Evolutionary conservation across 2,329 filamentous ascomycete genomes (phyloP).

Genomic region (Sarocladium brachiariae): DNA sequence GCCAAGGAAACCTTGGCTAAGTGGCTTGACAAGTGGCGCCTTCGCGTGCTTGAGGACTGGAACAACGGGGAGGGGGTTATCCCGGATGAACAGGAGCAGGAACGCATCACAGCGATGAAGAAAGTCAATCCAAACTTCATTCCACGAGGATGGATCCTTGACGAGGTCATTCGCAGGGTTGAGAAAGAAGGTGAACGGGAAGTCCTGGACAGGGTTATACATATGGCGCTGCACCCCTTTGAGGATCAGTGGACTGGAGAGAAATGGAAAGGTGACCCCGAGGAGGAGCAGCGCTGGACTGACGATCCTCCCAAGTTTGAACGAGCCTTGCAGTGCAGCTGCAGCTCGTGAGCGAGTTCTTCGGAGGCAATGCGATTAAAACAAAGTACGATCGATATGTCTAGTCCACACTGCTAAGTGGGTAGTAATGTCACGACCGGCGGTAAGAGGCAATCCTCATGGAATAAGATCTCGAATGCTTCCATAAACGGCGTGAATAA

Average conservation of each 20-base stretch:
- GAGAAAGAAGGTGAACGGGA: conserved; percentile 78
- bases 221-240: conserved; percentile 79
- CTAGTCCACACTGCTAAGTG: too few species aligned
- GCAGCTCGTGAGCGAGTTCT: conserved; percentile 62
- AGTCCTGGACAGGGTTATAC: conserved; percentile 70
- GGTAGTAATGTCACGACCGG: conserved; percentile 70
- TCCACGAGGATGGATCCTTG: conserved; percentile 83
- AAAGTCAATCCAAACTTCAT: conserved; percentile 88
- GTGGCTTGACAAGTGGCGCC: conserved; percentile 78
- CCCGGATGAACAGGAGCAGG: conserved; percentile 43
- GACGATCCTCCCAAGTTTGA: conserved; percentile 74
- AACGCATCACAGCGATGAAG: conserved; percentile 70
- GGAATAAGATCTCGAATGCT: conserved; percentile 55
- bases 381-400: too few species aligned
- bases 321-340: conserved; percentile 88
- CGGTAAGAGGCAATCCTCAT: conserved; percentile 65
- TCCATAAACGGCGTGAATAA: conserved; percentile 60
- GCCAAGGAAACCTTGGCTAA: conserved; percentile 60
- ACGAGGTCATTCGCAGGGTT: conserved; percentile 85
- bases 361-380: too few species aligned
- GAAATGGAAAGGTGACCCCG: conserved; percentile 49
- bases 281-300: conserved; percentile 76
- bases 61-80: conserved; percentile 36
- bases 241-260: conserved; percentile 64
- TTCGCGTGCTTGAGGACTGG: conserved; percentile 71